Evolutionary conservation across 345 rosid genomes (phyloP), one percentile per base, ranked within the genome.

Genomic region (Tarenaya hassleriana): DNA sequence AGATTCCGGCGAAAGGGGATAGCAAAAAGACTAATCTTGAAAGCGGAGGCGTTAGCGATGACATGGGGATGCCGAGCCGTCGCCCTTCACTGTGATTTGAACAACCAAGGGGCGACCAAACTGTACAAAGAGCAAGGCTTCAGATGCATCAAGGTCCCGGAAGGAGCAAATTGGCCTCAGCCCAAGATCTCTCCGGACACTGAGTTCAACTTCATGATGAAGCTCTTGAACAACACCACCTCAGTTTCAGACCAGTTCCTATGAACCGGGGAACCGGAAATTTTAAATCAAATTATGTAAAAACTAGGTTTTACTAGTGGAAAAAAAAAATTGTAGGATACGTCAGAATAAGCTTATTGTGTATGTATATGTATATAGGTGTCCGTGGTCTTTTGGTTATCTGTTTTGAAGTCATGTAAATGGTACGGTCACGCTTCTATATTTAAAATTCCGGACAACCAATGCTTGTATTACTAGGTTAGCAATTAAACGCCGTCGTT

Each of bases 11-110:
- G 81, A 46, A 92, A 79, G 73, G 98, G 96, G 47, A 84, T 88
- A 75, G 96, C 86, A 0, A 88, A 83, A 67, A 69, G 74, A 63
- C 94, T 88, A 7, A 45, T 88, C 38, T 86, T 77, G 38, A 81
- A 79, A 61, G 98, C 94, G 12, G 95, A 92, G 75, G 84, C 86
- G 55, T 75, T 77, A 69, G 96, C 96, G 2, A 62, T 72, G 69
- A 69, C 75, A 57, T 92, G 96, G 95, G 96, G 88, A 48, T 88
- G 95, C 67, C 81, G 83, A 27, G 78, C 88, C 16, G 54, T 88
- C 17, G 85, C 88, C 7, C 75, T 92, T 78, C 98, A 88, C 54
- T 88, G 95, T 33, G 96, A 92, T 60, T 57, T 69, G 44, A 81
- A 63, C 67, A 92, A 88, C 49, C 76, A 73, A 0, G 86, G 86